These are phyloP conservation scores for Rosa chinensis DNA, from an alignment of 306 rosid genomes.

Conservation along the genomic window DNA sequence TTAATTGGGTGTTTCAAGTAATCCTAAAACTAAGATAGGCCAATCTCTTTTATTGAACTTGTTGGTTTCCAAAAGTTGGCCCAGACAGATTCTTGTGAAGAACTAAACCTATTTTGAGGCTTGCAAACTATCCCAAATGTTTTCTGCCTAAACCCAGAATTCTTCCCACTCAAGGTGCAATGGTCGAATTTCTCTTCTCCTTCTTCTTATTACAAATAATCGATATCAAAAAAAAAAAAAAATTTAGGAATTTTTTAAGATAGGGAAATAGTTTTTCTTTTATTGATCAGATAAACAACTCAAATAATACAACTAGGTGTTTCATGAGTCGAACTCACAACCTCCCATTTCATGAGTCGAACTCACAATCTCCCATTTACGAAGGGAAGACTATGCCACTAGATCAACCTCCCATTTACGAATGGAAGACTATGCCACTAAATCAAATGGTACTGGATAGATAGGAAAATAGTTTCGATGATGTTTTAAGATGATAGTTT, in stretches of 20 bases:
- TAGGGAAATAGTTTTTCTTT: neutral
- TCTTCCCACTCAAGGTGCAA: neutral
- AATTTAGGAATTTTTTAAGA: no score
- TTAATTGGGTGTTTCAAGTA: neutral
- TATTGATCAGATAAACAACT: no score
- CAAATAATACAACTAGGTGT: no score
- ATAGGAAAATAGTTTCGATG: neutral
- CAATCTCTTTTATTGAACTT: neutral
- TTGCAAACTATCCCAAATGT: neutral
- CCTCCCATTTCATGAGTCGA: no score
- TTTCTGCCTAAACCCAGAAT: neutral
- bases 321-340: no score
- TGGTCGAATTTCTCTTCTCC: neutral
- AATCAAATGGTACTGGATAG: no score
- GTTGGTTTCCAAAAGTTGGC: neutral
- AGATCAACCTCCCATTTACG: no score
- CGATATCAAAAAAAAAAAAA: no score
- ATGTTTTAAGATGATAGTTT: neutral
- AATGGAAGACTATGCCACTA: no score
- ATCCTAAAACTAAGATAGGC: neutral
- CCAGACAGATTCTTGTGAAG: conserved; percentile 4
- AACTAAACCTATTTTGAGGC: neutral
- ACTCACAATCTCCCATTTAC: no score
- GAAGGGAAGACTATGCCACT: no score
- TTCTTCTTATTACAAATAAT: neutral